Conservation (phyloP, 495 filamentous ascomycete genomes). For the Parathielavia appendiculata region DNA sequence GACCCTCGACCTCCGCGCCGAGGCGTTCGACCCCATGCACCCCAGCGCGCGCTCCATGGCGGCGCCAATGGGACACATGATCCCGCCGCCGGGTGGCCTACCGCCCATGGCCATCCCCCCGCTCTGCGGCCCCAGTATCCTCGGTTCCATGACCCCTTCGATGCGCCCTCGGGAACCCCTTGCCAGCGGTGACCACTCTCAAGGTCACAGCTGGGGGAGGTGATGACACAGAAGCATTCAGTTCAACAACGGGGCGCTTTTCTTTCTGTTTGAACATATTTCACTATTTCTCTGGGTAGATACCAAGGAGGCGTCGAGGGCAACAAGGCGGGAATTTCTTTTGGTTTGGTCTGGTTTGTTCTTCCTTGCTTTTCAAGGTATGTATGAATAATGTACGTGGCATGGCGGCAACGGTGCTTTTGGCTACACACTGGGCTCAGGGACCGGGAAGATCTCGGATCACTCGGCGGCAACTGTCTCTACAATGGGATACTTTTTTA, state of each 20-base stretch:
- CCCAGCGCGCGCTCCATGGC: conserved; percentile 22
- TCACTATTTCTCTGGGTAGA: conserved; percentile 15
- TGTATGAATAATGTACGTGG: conserved; percentile 15
- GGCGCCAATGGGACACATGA: conserved; percentile 25
- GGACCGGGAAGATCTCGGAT: neutral
- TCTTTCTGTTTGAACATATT: conserved; percentile 14
- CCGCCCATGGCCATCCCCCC: conserved; percentile 44
- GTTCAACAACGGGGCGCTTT: neutral
- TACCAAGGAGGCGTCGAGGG: conserved; percentile 16
- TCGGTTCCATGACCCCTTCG: conserved; percentile 35
- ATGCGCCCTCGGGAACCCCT: conserved; percentile 30
- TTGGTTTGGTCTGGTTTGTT: neutral
- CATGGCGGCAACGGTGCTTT: neutral
- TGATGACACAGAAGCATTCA: conserved; percentile 14
- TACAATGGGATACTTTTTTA: too few species aligned
- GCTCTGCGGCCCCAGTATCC: conserved; percentile 31
- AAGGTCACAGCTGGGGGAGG: conserved; percentile 28
- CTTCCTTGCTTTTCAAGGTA: neutral
- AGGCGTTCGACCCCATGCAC: conserved; percentile 34
- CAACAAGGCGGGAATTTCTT: neutral
- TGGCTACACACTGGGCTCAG: neutral
- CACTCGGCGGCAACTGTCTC: neutral
- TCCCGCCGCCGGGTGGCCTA: conserved; percentile 28
- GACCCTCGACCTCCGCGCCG: conserved; percentile 42
- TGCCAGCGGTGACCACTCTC: conserved; percentile 16